Base-by-base conservation (phyloP, 129 eudicot genomes). In the Artemisia annua region DNA sequence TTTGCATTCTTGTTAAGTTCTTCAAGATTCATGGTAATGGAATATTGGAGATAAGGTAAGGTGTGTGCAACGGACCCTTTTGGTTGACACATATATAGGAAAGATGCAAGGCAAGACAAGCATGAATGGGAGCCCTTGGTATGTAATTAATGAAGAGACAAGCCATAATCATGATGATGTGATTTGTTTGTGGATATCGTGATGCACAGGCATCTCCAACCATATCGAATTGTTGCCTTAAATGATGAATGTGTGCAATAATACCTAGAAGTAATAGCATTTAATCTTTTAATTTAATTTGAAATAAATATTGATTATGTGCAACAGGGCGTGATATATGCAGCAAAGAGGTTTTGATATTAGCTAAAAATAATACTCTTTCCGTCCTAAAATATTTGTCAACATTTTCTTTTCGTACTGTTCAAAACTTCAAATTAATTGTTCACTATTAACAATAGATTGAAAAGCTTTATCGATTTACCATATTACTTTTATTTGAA, bases 71-170 rank as follows among this genome's bases (percentile, higher is more conserved):
- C 61, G 48, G 22, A 69, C 76, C 15, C 22, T 43, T 70, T 46
- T 63, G 60, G 50, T 70, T 24, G 22, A 43, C 4, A 69, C 63
- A 62, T 70, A 51, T 60, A 69, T 43, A 70, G 48, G 35, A 63
- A 44, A 28, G 48, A 69, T 15, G 50, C 14, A 70, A 55, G 57
- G 77, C 72, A 78, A 78, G 82, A 9, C 50, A 62, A 63, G 50
- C 82, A 78, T 78, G 82, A 78, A 63, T 70, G 8, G 72, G 82
- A 78, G 82, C 82, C 77, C n/a, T 49, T 50, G 67, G 11, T 63
- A 9, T 49, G 58, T 64, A 63, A 44, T 70, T 54, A 70, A 75
- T 67, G 17, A 7, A 56, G 68, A 66, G 74, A 44, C 67, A 32
- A 75, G 49, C 32, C 22, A 54, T 67, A 59, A 66, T 65, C 48